Evolutionary conservation across 768 basidiomycete genomes (phyloP).

Genomic region (Auricularia auricula-judae): DNA sequence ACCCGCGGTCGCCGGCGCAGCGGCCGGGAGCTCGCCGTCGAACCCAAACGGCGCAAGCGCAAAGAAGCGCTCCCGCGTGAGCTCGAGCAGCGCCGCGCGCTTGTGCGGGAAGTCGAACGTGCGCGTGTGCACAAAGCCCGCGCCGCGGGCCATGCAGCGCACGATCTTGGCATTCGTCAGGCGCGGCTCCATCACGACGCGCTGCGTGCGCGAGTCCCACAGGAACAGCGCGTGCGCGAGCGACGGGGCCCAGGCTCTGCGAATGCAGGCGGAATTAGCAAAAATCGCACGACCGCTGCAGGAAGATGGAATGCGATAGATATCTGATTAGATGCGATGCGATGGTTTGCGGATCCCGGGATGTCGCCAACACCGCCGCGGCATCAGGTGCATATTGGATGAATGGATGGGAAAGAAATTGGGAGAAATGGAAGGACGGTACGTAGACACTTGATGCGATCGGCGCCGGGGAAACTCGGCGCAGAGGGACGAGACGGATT

Average conservation of each 20-base stretch:
- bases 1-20: background rate
- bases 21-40: background rate
- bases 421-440: no score
- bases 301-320: background rate
- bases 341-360: background rate
- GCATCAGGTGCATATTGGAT: no score
- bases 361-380: no score
- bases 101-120: background rate
- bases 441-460: no score
- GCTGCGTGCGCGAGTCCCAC: background rate
- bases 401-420: no score
- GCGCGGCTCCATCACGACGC: slow-evolving; percentile 1
- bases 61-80: background rate
- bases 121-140: background rate
- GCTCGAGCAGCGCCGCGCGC: background rate
- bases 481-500: no score
- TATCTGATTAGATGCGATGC: background rate
- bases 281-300: background rate
- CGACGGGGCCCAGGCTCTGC: background rate
- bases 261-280: background rate
- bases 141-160: background rate
- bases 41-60: background rate
- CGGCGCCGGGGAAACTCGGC: no score
- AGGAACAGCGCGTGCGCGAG: background rate
- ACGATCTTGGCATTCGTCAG: background rate